Base-by-base conservation (phyloP, 2,329 filamentous ascomycete genomes). In the Ceratocystis papillata region DNA sequence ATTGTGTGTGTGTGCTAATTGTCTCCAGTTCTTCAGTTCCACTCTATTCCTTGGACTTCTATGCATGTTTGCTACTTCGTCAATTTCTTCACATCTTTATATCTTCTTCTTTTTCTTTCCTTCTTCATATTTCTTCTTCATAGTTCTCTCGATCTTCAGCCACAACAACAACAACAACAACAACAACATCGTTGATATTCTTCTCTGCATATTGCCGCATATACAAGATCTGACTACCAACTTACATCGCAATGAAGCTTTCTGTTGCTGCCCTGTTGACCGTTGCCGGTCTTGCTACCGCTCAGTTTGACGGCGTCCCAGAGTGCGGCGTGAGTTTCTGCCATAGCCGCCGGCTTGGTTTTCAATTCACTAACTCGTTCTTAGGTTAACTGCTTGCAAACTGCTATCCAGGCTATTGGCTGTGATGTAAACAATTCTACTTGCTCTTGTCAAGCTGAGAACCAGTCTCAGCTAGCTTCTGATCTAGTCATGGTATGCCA, bases 221-320 rank as follows among this genome's bases (percentile, higher is more conserved):
- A 10, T 10, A 50, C 17, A 20, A 20, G 15, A n/a, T 37, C 17
- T 15, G 10, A 10, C n/a, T 17, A 30, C 10, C 41, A 20, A 20
- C 53, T n/a, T 10, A 22, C 5, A 22, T 69, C 73, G 78, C 70
- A 22, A 79, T 79, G 77, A 79, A 78, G 77, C 69, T 72, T 69
- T 63, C 73, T 75, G 66, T 67, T 75, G 41, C 63, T 25, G 50
- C 53, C 20, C 60, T 64, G 48, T 44, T 64, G 33, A 41, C 60
- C 48, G 55, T 53, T 46, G 37, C 73, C 67, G 72, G 76, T 71
- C 68, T 78, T 46, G 76, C 73, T 53, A 73, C 73, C 62, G 77
- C 76, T 41, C 76, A 78, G 71, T 72, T 78, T 62, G 50, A 68
- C 30, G 74, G 72, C 46, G 69, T 75, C 66, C 75, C 77, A 60